A percentile compares a stretch with the other conserved stretches of the same genome.
These are phyloP conservation scores for Cyathus striatus DNA, from an alignment of 768 basidiomycete genomes.

Conservation along the genomic window DNA sequence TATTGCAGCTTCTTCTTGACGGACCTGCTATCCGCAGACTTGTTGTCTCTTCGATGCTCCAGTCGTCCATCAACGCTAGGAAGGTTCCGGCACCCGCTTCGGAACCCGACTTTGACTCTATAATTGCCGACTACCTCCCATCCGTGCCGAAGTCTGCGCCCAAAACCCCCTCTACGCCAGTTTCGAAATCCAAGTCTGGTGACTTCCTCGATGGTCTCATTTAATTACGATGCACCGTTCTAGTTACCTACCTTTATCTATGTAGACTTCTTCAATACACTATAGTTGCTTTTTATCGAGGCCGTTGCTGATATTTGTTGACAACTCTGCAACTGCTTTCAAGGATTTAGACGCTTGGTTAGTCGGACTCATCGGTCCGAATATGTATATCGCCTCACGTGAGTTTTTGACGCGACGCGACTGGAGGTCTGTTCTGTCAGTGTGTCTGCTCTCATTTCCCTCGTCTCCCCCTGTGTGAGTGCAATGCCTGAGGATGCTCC, in stretches of 20 bases:
- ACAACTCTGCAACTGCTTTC: too few species aligned
- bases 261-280: too few species aligned
- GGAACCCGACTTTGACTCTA: slow-evolving; percentile 61
- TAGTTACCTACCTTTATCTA: not conserved
- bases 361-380: not conserved
- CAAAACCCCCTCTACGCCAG: slow-evolving; percentile 6
- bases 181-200: slow-evolving; percentile 14
- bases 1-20: slow-evolving; percentile 46
- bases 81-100: slow-evolving; percentile 31
- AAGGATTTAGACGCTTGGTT: too few species aligned
- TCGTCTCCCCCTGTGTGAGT: too few species aligned
- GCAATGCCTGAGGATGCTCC: too few species aligned
- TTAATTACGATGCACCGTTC: slow-evolving; percentile 10
- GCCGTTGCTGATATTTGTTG: too few species aligned
- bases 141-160: slow-evolving; percentile 17
- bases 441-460: too few species aligned
- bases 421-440: too few species aligned
- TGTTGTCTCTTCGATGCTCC: slow-evolving; percentile 58
- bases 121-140: slow-evolving; percentile 71
- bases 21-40: slow-evolving; percentile 59
- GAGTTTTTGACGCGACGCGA: not conserved
- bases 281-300: too few species aligned
- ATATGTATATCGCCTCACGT: not conserved
- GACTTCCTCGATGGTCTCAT: slow-evolving; percentile 40
- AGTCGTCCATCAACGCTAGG: slow-evolving; percentile 46